phyloP scores from a whole-genome alignment of 2,329 filamentous ascomycete genomes.

The Leptographium wingfieldii region DNA sequence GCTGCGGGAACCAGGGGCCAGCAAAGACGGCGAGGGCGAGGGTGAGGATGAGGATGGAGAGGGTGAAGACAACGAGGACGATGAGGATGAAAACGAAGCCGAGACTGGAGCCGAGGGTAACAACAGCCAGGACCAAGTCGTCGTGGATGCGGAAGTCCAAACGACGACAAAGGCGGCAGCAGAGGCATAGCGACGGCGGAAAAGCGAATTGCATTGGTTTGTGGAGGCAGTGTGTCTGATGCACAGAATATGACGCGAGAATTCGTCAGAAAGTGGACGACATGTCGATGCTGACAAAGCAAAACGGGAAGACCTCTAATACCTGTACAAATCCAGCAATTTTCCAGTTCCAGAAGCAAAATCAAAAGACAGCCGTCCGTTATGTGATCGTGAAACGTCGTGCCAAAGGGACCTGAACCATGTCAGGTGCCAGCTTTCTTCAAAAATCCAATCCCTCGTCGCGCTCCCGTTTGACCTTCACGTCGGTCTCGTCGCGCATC shows the following conservation, averaged over 20 bases:
- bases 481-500: conserved; percentile 60
- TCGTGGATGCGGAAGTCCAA: background rate
- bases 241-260: too few relatives aligned
- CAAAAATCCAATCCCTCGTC: conserved; percentile 44
- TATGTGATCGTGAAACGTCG: background rate
- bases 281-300: background rate
- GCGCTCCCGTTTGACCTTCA: conserved; percentile 41
- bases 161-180: background rate
- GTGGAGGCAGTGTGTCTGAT: too few relatives aligned
- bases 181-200: background rate
- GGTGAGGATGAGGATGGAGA: background rate
- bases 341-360: background rate
- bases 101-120: background rate
- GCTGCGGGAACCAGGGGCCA: conserved; percentile 32
- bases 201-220: background rate
- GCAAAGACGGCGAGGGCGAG: conserved; percentile 11
- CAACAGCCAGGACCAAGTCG: background rate
- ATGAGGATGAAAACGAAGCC: background rate
- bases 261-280: too few relatives aligned
- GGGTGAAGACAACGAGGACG: background rate
- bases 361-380: background rate
- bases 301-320: background rate
- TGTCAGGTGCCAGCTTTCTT: background rate
- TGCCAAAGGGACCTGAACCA: background rate
- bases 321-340: background rate